These are phyloP conservation scores for Heritiera littoralis DNA, from an alignment of 345 rosid species.

Conservation along the genomic window DNA sequence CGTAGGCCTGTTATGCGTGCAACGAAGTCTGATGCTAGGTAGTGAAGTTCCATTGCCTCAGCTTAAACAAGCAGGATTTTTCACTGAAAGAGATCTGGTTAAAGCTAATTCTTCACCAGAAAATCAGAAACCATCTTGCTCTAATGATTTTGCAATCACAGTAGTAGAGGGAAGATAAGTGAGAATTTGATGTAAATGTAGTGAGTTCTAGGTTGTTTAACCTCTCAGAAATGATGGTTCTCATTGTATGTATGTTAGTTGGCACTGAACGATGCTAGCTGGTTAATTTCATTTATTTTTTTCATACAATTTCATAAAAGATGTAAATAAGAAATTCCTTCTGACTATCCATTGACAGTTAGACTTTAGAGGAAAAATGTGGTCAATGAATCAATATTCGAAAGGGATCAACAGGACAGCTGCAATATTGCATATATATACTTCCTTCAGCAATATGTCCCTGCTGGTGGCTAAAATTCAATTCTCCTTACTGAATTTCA, in stretches of 20 bases:
- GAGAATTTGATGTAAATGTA: background rate
- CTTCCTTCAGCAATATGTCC: too few species aligned
- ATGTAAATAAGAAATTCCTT: too few species aligned
- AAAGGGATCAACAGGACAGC: too few species aligned
- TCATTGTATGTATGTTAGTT: background rate
- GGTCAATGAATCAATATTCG: too few species aligned
- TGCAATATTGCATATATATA: too few species aligned
- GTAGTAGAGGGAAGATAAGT: constrained; percentile 9
- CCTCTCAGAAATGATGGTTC: background rate
- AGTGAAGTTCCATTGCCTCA: constrained; percentile 22
- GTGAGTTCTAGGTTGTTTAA: background rate
- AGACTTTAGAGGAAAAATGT: too few species aligned
- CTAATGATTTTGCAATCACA: constrained; percentile 14
- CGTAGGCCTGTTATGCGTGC: constrained; percentile 30
- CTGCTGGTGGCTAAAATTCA: too few species aligned
- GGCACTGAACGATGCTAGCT: background rate
- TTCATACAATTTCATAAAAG: too few species aligned
- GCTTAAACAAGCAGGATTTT: constrained; percentile 32
- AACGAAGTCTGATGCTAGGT: constrained; percentile 22
- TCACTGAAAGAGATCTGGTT: constrained; percentile 23
- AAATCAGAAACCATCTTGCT: background rate
- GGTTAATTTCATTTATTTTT: background rate
- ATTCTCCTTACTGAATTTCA: too few species aligned
- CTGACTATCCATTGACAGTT: too few species aligned
- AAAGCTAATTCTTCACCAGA: constrained; percentile 21